Conservation (phyloP, 2,329 filamentous ascomycete species). For the Plenodomus tracheiphilus region DNA sequence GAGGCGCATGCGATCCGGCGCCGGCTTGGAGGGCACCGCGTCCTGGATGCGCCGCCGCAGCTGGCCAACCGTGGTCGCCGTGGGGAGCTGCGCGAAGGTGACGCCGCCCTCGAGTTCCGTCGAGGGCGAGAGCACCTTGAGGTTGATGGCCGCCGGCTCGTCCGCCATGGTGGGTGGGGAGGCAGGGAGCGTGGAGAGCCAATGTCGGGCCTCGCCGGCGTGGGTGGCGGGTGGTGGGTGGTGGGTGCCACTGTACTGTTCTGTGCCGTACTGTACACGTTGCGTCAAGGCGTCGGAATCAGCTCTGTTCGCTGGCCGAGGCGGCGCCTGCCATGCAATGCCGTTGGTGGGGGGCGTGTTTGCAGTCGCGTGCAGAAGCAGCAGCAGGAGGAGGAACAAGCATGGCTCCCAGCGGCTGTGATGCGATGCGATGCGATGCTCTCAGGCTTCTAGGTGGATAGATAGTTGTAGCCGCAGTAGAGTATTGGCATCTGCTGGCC, state of each 20-base stretch:
- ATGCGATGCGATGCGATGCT: too few relatives aligned
- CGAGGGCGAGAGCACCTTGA: slow-evolving; percentile 46
- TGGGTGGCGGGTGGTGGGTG: slow-evolving; percentile 1
- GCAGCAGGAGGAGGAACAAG: too few relatives aligned
- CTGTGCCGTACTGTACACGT: too few relatives aligned
- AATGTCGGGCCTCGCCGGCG: neutral
- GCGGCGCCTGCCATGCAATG: too few relatives aligned
- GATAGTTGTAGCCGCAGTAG: too few relatives aligned
- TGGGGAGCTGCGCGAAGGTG: slow-evolving; percentile 34
- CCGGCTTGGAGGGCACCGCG: slow-evolving; percentile 48
- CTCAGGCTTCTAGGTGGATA: too few relatives aligned
- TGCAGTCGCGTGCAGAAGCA: too few relatives aligned
- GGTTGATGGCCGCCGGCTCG: slow-evolving; percentile 30
- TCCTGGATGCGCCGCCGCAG: slow-evolving; percentile 58
- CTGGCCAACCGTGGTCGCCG: slow-evolving; percentile 52
- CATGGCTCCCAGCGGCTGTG: too few relatives aligned
- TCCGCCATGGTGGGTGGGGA: slow-evolving; percentile 26
- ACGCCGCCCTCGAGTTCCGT: slow-evolving; percentile 43
- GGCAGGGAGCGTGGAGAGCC: neutral
- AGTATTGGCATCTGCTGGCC: neutral
- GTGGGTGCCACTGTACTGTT: too few relatives aligned
- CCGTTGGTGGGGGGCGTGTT: too few relatives aligned
- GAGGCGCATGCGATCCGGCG: slow-evolving; percentile 55
- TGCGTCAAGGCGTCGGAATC: too few relatives aligned
- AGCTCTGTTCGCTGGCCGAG: too few relatives aligned